Evolutionary conservation across 257 asterid species (phyloP).

Genomic region (Ehretia macrophylla): DNA sequence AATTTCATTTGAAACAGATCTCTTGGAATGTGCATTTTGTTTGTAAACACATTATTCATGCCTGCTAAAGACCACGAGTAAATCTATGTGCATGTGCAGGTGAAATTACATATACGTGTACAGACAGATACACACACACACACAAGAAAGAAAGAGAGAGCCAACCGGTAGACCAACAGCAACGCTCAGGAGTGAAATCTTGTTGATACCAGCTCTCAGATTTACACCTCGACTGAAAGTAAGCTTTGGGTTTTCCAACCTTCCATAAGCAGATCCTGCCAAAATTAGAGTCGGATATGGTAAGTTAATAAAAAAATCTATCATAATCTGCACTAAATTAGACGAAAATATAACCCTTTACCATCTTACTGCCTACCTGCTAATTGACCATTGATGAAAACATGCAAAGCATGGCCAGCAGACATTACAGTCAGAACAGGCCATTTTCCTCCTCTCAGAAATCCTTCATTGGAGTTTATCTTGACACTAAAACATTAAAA

Average conservation of each 20-base stretch:
- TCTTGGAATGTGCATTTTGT: background rate
- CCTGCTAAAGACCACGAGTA: too few relatives aligned
- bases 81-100: background rate
- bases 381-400: conserved; percentile 78
- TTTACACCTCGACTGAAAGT: conserved; percentile 28
- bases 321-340: background rate
- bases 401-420: conserved; percentile 99
- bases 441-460: conserved; percentile 60
- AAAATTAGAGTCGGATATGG: conserved; percentile 10
- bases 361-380: conserved; percentile 42
- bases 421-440: conserved; percentile 84
- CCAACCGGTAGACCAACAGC: conserved; percentile 39
- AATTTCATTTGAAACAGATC: background rate
- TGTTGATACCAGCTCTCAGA: conserved; percentile 31
- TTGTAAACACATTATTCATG: background rate
- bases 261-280: conserved; percentile 44
- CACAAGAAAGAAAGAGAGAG: conserved; percentile 20
- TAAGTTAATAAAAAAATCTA: background rate
- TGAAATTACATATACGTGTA: background rate
- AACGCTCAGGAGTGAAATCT: conserved; percentile 27
- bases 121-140: conserved; percentile 5
- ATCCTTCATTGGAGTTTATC: conserved; percentile 62
- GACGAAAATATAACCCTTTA: background rate
- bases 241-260: conserved; percentile 27
- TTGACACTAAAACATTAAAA: conserved; percentile 45